Evolutionary conservation across 2,329 filamentous ascomycete species (phyloP), one percentile per base, ranked within the genome.

Genomic region (Aureobasidium sp.): DNA sequence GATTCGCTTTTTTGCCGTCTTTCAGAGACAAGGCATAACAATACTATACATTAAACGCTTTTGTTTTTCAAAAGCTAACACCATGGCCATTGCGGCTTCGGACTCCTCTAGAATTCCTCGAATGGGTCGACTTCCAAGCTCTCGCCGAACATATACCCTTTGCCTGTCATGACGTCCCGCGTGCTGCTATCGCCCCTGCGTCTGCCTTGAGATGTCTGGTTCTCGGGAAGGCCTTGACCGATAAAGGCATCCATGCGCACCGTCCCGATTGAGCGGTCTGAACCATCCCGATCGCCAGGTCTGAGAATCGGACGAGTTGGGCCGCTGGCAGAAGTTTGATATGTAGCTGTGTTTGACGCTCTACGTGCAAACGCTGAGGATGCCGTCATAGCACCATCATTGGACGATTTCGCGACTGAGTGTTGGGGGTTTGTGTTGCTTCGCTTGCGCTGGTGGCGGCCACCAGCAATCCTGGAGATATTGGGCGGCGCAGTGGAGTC

Each of bases 181-280:
- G 54, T 30, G 3, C 2, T 39, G 32, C 21, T 39, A 11, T 48
- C 42, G 32, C 54, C 54, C 32, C 42, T 48, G 54, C 54, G 54
- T 37, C 42, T 47, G 30, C 29, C 8, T 37, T 58, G 37, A 45
- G 51, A 25, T 27, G 39, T 55, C 8, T 55, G 30, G 34, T 55
- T 39, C 13, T 14, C 54, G 16, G 11, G 14, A 10, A 8, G 25
- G 11, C n/a, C 7, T 9, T 30, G 42, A 2, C 55, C 57, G 30
- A 50, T 59, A 73, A 97, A 99, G 0, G 94, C 94, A 74, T 97
- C 93, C 93, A 99, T 97, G 32, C 94, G 85, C 49, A 97, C 85
- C 2, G 92, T 97, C 1, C 92, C 91, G 62, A 95, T 68, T 11
- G 63, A 68, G 58, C 62, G 66, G 32, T 67, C 68, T 16, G 63